These are phyloP conservation scores for Lyophyllum shimeji DNA, from an alignment of 768 basidiomycete genomes.

Conservation along the genomic window DNA sequence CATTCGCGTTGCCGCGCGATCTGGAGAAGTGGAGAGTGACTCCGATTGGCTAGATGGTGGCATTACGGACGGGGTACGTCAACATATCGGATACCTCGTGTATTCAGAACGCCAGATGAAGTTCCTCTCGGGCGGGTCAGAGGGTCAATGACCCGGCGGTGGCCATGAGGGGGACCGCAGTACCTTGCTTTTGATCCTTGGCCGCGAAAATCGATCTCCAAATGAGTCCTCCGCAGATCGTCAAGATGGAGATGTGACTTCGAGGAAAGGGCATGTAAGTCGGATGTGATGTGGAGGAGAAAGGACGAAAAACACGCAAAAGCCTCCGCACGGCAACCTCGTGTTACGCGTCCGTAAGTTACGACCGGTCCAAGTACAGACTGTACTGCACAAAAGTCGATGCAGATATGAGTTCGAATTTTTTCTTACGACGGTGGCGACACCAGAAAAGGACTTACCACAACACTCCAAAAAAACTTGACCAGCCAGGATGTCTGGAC, in stretches of 20 bases:
- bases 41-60: background rate
- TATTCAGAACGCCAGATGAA: too few species aligned
- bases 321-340: background rate
- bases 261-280: background rate
- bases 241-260: background rate
- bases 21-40: background rate
- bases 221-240: background rate
- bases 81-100: too few species aligned
- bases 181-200: background rate
- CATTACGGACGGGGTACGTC: background rate
- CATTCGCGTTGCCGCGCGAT: background rate
- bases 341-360: background rate
- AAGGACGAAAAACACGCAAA: background rate
- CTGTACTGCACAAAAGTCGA: background rate
- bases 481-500: background rate
- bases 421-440: background rate
- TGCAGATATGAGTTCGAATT: background rate
- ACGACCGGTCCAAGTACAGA: background rate
- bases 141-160: too few species aligned
- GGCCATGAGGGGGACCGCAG: background rate
- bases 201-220: background rate
- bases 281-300: background rate
- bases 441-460: background rate
- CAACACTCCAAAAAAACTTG: background rate
- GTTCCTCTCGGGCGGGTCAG: too few species aligned